Evolutionary conservation across 208 protist genomes (phyloP).

Genomic region (Leishmania gerbilli): DNA sequence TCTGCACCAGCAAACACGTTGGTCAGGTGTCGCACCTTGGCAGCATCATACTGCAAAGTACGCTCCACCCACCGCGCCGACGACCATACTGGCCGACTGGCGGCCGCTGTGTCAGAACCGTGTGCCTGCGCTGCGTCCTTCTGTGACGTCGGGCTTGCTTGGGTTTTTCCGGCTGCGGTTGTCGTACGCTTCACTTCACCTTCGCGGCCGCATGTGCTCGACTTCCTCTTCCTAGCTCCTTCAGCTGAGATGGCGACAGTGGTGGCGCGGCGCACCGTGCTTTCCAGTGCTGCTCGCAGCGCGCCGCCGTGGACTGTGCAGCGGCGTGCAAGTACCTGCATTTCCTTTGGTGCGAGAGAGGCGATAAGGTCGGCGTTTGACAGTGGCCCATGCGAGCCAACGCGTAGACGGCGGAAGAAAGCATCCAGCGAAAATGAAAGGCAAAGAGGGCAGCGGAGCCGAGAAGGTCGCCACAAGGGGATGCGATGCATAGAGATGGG

Average conservation of each 20-base stretch:
- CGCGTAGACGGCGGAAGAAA: neutral
- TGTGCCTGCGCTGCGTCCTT: neutral
- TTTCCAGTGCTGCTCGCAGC: neutral
- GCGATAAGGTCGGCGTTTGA: too few relatives aligned
- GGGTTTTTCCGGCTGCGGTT: neutral
- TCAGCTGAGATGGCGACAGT: neutral
- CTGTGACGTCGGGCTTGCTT: neutral
- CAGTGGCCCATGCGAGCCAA: neutral
- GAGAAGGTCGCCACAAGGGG: neutral
- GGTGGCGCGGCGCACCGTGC: neutral
- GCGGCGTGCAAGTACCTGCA: neutral
- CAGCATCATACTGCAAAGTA: slow-evolving; percentile 23
- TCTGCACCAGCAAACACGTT: slow-evolving; percentile 15
- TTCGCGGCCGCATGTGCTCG: neutral
- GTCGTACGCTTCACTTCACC: neutral
- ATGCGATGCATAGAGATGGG: neutral
- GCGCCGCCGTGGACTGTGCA: neutral
- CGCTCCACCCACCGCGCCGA: slow-evolving; percentile 14
- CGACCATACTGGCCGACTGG: neutral
- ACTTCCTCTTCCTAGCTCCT: neutral
- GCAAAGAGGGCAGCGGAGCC: neutral
- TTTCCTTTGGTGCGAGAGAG: neutral
- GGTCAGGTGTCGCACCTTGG: slow-evolving; percentile 22
- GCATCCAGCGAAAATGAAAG: neutral
- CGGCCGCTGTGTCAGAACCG: neutral